These are phyloP conservation scores for Grammothele lineata DNA, from an alignment of 768 basidiomycete species.

Conservation along the genomic window DNA sequence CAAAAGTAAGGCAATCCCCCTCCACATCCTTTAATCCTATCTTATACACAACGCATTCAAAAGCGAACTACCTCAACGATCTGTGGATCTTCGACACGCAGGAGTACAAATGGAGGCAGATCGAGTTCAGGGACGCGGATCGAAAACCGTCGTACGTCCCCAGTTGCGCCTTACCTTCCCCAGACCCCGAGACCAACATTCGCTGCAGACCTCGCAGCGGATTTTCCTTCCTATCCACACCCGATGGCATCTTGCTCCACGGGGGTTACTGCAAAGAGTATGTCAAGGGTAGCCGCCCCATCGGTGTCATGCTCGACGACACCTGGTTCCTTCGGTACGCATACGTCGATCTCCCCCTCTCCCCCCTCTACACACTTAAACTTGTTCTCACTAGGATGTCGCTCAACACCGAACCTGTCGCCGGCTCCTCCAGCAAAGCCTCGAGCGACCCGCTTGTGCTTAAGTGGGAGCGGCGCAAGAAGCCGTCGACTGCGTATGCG, in stretches of 20 bases:
- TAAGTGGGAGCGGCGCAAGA: constrained; percentile 87
- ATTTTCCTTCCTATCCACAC: constrained; percentile 76
- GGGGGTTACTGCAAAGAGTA: constrained; percentile 94
- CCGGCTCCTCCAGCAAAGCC: constrained; percentile 29
- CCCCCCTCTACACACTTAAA: constrained; percentile 10
- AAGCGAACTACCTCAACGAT: constrained; percentile 80
- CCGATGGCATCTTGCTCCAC: constrained; percentile 77
- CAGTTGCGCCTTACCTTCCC: not conserved
- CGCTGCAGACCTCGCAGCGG: constrained; percentile 63
- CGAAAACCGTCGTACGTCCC: constrained; percentile 62
- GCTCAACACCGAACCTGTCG: constrained; percentile 19
- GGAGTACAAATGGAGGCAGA: constrained; percentile 80
- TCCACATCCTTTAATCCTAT: not conserved
- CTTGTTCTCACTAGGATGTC: constrained; percentile 26
- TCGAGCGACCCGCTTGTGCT: constrained; percentile 45
- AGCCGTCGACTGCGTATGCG: constrained; percentile 61
- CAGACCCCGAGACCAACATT: not conserved
- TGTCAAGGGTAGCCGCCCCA: constrained; percentile 73
- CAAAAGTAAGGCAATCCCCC: constrained; percentile 48
- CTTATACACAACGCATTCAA: not conserved
- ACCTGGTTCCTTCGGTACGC: constrained; percentile 80
- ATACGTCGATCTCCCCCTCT: not conserved
- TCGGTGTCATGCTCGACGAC: constrained; percentile 87
- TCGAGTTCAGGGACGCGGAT: constrained; percentile 71
- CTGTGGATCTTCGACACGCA: constrained; percentile 84